Evolutionary conservation across 345 rosid species (phyloP).

Genomic region (Raphanus sativus): DNA sequence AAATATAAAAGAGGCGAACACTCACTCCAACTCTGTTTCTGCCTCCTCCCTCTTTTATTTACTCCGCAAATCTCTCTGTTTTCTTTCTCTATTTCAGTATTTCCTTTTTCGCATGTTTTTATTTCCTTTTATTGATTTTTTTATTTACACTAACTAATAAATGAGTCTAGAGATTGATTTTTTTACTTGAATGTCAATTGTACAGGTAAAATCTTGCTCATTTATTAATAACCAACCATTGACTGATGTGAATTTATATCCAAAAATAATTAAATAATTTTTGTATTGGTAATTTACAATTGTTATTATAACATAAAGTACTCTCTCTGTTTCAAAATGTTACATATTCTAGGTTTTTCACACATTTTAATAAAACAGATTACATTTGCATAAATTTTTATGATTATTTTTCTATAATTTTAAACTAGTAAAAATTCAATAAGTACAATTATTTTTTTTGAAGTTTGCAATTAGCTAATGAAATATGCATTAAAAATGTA

Average conservation of each 20-base stretch:
- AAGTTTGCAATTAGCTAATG: no score
- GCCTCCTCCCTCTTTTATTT: slow-evolving; percentile 17
- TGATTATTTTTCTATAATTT: no score
- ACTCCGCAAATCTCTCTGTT: slow-evolving; percentile 33
- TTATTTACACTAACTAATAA: neutral
- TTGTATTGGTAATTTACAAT: neutral
- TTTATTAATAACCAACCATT: slow-evolving; percentile 12
- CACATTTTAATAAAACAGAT: no score
- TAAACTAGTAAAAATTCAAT: no score
- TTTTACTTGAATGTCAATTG: neutral
- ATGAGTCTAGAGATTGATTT: neutral
- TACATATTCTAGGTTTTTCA: no score
- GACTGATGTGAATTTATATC: neutral
- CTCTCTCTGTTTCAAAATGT: no score
- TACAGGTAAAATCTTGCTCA: no score
- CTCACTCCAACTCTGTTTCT: slow-evolving; percentile 36
- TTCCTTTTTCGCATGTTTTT: slow-evolving; percentile 8
- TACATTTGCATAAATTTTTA: no score
- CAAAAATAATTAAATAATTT: neutral
- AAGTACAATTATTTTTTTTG: no score
- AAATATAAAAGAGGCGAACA: slow-evolving; percentile 36
- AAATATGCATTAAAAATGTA: no score
- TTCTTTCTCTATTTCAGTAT: neutral
- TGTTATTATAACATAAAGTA: neutral
- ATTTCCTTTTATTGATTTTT: neutral